phyloP scores from a whole-genome alignment of 208 protist species.

The Kentomonas sorsogonicus region DNA sequence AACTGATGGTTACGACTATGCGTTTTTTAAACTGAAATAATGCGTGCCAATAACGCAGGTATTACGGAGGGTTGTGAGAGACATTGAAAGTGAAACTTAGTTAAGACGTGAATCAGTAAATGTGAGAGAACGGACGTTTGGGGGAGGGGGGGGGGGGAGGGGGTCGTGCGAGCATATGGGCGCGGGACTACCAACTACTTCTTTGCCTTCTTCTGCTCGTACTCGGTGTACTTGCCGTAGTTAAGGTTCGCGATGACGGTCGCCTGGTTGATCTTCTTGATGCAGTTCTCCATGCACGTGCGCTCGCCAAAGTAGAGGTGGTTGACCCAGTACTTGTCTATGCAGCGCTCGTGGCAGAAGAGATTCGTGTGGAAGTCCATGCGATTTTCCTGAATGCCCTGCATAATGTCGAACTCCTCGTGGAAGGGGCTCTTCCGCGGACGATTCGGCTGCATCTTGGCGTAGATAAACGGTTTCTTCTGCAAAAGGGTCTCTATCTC shows the following conservation, averaged over 20 bases:
- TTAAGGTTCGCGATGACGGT: conserved; percentile 84
- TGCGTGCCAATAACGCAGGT: too few relatives aligned
- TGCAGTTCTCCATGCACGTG: conserved; percentile 83
- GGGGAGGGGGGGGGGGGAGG: too few relatives aligned
- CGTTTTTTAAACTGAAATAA: too few relatives aligned
- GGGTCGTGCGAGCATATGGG: too few relatives aligned
- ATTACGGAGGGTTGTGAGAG: too few relatives aligned
- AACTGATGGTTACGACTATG: too few relatives aligned
- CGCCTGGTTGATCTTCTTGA: conserved; percentile 82
- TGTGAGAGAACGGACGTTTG: too few relatives aligned
- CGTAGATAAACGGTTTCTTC: too few relatives aligned
- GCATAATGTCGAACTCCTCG: conserved; percentile 79
- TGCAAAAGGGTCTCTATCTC: not conserved
- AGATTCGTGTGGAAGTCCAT: conserved; percentile 72
- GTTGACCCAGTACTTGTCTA: conserved; percentile 74
- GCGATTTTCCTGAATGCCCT: conserved; percentile 84
- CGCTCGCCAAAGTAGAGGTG: conserved; percentile 71
- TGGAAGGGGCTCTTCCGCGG: conserved; percentile 44
- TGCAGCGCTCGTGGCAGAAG: conserved; percentile 77
- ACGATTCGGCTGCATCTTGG: conserved; percentile 21
- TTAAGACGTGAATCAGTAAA: too few relatives aligned
- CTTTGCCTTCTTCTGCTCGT: conserved; percentile 42
- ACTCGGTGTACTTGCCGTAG: conserved; percentile 77
- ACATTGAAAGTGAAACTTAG: too few relatives aligned
- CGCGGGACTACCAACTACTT: too few relatives aligned